phyloP scores from a whole-genome alignment of 2,329 filamentous ascomycete species.

The Aspergillus vadensis region DNA sequence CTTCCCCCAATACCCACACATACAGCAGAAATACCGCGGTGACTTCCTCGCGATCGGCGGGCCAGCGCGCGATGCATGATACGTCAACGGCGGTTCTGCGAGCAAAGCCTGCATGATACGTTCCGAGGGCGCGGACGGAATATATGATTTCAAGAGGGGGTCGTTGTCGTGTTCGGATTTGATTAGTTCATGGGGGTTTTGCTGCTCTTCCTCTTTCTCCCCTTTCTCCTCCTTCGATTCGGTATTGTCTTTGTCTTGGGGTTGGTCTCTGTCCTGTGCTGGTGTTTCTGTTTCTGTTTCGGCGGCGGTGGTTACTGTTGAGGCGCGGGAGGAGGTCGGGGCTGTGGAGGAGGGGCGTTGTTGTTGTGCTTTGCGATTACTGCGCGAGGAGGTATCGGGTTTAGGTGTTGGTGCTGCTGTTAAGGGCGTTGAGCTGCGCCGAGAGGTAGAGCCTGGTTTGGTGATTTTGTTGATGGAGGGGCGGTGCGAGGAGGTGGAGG shows the following conservation, averaged over 20 bases:
- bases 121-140: slow-evolving; percentile 47
- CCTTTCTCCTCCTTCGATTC: not conserved
- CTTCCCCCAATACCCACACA: slow-evolving; percentile 55
- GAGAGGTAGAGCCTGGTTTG: slow-evolving; percentile 19
- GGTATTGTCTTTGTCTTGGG: slow-evolving; percentile 11
- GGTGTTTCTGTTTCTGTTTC: slow-evolving; percentile 2
- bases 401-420: slow-evolving; percentile 15
- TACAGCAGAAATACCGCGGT: slow-evolving; percentile 48
- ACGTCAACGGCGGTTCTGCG: slow-evolving; percentile 50
- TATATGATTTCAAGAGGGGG: slow-evolving; percentile 45
- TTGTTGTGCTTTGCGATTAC: slow-evolving; percentile 23
- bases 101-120: slow-evolving; percentile 49
- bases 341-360: not conserved
- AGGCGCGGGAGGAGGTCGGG: not conserved
- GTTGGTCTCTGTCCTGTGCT: slow-evolving; percentile 5
- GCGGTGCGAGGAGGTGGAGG: slow-evolving; percentile 18
- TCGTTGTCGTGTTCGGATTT: slow-evolving; percentile 44
- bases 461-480: slow-evolving; percentile 21
- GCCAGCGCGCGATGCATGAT: slow-evolving; percentile 48
- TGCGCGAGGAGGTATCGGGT: not conserved
- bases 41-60: slow-evolving; percentile 37
- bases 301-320: slow-evolving; percentile 8
- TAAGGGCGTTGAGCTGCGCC: slow-evolving; percentile 33
- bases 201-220: slow-evolving; percentile 13
- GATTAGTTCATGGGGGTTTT: slow-evolving; percentile 30